A percentile compares a stretch with the other conserved stretches of the same genome.
These are phyloP conservation scores for Trametes sp. DNA, from an alignment of 1,284 basidiomycete genomes.

Conservation along the genomic window DNA sequence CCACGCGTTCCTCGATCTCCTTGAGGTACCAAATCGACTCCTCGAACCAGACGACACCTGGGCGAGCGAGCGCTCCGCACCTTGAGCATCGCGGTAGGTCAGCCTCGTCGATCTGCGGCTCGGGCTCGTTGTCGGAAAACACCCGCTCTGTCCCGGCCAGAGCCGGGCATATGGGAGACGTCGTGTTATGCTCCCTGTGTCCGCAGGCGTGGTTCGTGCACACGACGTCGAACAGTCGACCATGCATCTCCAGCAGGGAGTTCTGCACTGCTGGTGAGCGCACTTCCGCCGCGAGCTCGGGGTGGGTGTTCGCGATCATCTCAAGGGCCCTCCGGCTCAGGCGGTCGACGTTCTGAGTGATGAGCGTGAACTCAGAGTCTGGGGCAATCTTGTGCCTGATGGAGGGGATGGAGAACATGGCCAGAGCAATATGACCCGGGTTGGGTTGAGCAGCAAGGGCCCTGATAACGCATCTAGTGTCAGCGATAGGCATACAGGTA, in stretches of 20 bases:
- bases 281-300: slow-evolving; percentile 21
- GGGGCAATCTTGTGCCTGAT: slow-evolving; percentile 49
- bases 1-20: slow-evolving; percentile 53
- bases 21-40: slow-evolving; percentile 56
- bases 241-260: slow-evolving; percentile 70
- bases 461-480: slow-evolving; percentile 39
- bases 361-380: slow-evolving; percentile 56
- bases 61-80: slow-evolving; percentile 60
- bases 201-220: slow-evolving; percentile 55
- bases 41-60: slow-evolving; percentile 75
- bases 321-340: slow-evolving; percentile 53
- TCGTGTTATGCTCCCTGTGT: slow-evolving; percentile 49
- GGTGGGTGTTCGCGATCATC: slow-evolving; percentile 19
- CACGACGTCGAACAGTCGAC: slow-evolving; percentile 60
- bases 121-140: slow-evolving; percentile 46
- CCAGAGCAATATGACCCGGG: slow-evolving; percentile 61
- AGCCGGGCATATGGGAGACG: slow-evolving; percentile 59
- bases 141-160: slow-evolving; percentile 59
- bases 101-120: slow-evolving; percentile 51
- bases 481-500: background rate
- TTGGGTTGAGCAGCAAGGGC: slow-evolving; percentile 60
- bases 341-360: slow-evolving; percentile 76
- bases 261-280: slow-evolving; percentile 31
- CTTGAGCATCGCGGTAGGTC: slow-evolving; percentile 60
- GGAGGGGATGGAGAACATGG: slow-evolving; percentile 52